A percentile compares a stretch with the other conserved stretches of the same genome.
phyloP scores from a whole-genome alignment of 805 yeast genomes.

The Yarrowia bubula region DNA sequence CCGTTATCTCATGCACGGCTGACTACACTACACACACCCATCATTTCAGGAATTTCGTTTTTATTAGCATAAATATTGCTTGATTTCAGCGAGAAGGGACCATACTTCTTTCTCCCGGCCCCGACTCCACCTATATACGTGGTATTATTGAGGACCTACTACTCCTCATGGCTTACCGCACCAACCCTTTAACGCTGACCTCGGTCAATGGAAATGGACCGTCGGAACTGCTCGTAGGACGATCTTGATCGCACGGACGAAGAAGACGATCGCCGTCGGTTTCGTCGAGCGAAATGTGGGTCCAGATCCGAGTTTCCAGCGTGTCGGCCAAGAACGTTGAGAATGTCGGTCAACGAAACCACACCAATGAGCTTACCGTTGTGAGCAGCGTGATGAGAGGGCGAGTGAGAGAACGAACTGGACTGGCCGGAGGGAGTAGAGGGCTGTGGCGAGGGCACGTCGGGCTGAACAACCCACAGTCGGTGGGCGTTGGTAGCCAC shows the following conservation, averaged over 20 bases:
- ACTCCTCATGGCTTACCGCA: too few relatives aligned
- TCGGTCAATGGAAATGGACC: conserved; percentile 24
- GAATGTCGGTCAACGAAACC: conserved; percentile 83
- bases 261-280: conserved; percentile 53
- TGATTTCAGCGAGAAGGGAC: neutral
- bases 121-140: conserved; percentile 10
- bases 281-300: conserved; percentile 84
- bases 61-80: conserved; percentile 19
- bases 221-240: conserved; percentile 27
- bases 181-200: conserved; percentile 9
- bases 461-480: conserved; percentile 43
- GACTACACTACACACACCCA: neutral
- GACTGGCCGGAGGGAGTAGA: conserved; percentile 32
- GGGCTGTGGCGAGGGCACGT: conserved; percentile 33
- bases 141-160: too few relatives aligned
- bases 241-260: conserved; percentile 31
- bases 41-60: neutral
- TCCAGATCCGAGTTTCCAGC: conserved; percentile 67
- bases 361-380: conserved; percentile 89
- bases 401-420: conserved; percentile 29
- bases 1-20: neutral
- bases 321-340: conserved; percentile 73
- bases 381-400: conserved; percentile 35
- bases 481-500: conserved; percentile 95
- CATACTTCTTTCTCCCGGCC: neutral